Percentiles rank a stretch among this genome's conserved stretches.
phyloP scores from a whole-genome alignment of 1,284 basidiomycete genomes.

The Pisolithus thermaeus region DNA sequence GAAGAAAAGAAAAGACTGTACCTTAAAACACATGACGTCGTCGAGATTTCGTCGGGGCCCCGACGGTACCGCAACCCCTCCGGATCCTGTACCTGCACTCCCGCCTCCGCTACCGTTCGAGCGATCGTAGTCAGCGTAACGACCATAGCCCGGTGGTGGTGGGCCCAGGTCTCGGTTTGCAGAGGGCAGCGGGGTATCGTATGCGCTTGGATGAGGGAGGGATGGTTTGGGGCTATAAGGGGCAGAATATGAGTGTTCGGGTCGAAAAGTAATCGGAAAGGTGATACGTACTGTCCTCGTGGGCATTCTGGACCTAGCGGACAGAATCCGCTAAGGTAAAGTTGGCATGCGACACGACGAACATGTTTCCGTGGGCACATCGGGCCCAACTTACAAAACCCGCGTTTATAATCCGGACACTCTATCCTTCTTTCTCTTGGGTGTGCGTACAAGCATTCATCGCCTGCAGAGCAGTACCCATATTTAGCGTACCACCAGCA shows the following conservation, averaged over 20 bases:
- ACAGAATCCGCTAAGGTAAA: slow-evolving; percentile 93
- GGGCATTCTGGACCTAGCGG: slow-evolving; percentile 89
- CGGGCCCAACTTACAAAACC: slow-evolving; percentile 91
- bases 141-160: slow-evolving; percentile 86
- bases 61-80: slow-evolving; percentile 18
- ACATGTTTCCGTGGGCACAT: slow-evolving; percentile 91
- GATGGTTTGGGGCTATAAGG: slow-evolving; percentile 62
- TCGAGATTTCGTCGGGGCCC: slow-evolving; percentile 71
- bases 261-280: slow-evolving; percentile 4
- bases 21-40: slow-evolving; percentile 89
- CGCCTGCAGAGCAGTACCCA: slow-evolving; percentile 96
- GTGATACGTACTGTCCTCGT: slow-evolving; percentile 77
- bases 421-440: slow-evolving; percentile 90
- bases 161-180: slow-evolving; percentile 79
- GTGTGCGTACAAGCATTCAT: slow-evolving; percentile 97
- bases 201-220: slow-evolving; percentile 67
- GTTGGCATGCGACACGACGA: slow-evolving; percentile 83
- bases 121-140: slow-evolving; percentile 79
- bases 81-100: slow-evolving; percentile 11
- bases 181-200: slow-evolving; percentile 73
- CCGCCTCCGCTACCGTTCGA: slow-evolving; percentile 32
- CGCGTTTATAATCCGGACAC: slow-evolving; percentile 93
- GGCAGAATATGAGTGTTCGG: background rate
- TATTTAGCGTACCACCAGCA: slow-evolving; percentile 99
- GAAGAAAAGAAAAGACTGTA: slow-evolving; percentile 23